phyloP scores from a whole-genome alignment of 1,139 yeast species.

The Kodamaea fungicola region DNA sequence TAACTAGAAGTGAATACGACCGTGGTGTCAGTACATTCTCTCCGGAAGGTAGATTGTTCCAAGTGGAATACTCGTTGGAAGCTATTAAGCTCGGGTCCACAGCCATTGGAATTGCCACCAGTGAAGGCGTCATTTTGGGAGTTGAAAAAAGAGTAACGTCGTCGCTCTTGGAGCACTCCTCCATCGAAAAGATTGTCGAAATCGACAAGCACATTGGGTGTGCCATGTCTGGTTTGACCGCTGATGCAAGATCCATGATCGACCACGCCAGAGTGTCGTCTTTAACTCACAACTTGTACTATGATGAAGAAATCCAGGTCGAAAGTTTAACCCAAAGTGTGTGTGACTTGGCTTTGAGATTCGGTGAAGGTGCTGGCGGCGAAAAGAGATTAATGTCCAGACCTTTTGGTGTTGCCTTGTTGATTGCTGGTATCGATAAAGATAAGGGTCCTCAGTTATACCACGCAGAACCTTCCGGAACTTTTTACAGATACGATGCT shows the following conservation, averaged over 20 bases:
- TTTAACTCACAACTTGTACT: slow-evolving; percentile 82
- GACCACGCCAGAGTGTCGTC: slow-evolving; percentile 97
- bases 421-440: slow-evolving; percentile 90
- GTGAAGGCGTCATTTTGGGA: slow-evolving; percentile 93
- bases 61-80: slow-evolving; percentile 96
- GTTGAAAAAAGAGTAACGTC: slow-evolving; percentile 98
- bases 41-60: slow-evolving; percentile 97
- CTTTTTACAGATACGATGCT: slow-evolving; percentile 95
- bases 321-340: slow-evolving; percentile 95
- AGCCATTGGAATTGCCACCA: slow-evolving; percentile 95
- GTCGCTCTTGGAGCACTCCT: slow-evolving; percentile 81
- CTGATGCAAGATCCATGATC: slow-evolving; percentile 98
- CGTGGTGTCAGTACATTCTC: slow-evolving; percentile 98
- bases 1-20: slow-evolving; percentile 98
- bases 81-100: slow-evolving; percentile 97
- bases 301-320: slow-evolving; percentile 88
- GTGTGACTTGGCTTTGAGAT: slow-evolving; percentile 93
- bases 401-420: slow-evolving; percentile 97
- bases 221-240: slow-evolving; percentile 98
- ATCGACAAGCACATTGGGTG: slow-evolving; percentile 94
- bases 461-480: slow-evolving; percentile 99
- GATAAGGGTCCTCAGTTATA: slow-evolving; percentile 94
- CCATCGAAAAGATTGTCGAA: slow-evolving; percentile 95
- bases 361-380: slow-evolving; percentile 98
- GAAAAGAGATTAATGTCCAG: slow-evolving; percentile 97